Evolutionary conservation across 495 filamentous ascomycete species (phyloP), one percentile per base, ranked within the genome.

Genomic region (Podospora tetraspora): DNA sequence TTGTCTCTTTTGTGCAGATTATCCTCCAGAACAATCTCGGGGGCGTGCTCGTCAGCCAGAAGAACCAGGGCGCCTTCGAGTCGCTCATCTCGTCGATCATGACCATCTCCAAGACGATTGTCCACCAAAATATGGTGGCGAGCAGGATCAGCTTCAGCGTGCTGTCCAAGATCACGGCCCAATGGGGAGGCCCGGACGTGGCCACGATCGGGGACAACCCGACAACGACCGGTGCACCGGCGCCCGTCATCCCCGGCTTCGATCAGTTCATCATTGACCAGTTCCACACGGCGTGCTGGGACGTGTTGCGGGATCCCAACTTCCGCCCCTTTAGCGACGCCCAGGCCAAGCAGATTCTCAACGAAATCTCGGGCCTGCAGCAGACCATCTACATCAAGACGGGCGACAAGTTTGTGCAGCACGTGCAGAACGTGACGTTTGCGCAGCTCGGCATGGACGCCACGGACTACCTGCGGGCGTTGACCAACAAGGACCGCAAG

Each of bases 261-360:
- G 92, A 96, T 68, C 85, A 85, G 56, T 96, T 94, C 79, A 91
- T 96, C 80, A 91, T 97, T 63, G 68, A 88, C 27, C 86, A 90
- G n/a, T 94, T 99, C 79, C 92, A 96, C 21, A 86, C 92, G 0
- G 80, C 94, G 32, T 92, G 91, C 75, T 99, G 95, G 94, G 88
- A 88, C 7, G 87, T 98, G 1, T 86, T 94, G 2, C 85, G 85
- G 13, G 89, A 90, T 12, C 80, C 88, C 3, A 85, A 86, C 16
- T 97, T 98, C 82, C 89, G 89, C 71, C 84, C 92, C 1, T 76
- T 69, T 16, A 87, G 87, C 70, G 96, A 99, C 76, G 91, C 93
- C 16, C 92, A 95, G 76, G 88, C 90, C 22, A 91, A 90, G 72
- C 88, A 92, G 70, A 91, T 97, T 4, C 83, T 97, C 24, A 87